These are phyloP conservation scores for Cynanchum wilfordii DNA, from an alignment of 257 asterid species.

Conservation along the genomic window DNA sequence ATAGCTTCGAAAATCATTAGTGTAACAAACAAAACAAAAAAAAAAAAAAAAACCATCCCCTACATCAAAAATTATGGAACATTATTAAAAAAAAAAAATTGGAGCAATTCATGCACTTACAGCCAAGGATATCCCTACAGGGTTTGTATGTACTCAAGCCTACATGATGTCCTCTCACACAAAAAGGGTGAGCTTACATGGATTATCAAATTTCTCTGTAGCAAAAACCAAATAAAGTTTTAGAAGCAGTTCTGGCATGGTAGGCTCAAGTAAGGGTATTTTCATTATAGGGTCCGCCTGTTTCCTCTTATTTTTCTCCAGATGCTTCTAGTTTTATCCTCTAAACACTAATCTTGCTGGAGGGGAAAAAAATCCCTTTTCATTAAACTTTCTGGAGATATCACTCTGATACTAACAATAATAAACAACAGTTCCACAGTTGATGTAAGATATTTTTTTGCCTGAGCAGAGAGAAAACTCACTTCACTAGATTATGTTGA, in stretches of 20 bases:
- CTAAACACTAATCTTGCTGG: background rate
- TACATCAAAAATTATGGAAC: background rate
- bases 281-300: background rate
- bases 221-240: background rate
- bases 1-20: no score
- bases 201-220: background rate
- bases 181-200: background rate
- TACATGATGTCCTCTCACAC: background rate
- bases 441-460: background rate
- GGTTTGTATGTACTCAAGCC: slow-evolving; percentile 3
- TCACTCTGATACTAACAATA: background rate
- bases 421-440: background rate
- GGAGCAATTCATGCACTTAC: background rate
- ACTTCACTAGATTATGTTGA: background rate
- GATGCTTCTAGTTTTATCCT: background rate
- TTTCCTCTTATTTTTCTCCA: background rate
- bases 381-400: background rate
- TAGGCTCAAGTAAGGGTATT: background rate
- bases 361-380: background rate
- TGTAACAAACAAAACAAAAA: no score
- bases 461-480: background rate
- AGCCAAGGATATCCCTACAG: background rate
- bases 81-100: background rate
- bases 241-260: background rate
- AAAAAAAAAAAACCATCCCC: background rate